phyloP scores from a whole-genome alignment of 2,329 filamentous ascomycete species.

The Tolypocladium tropicale region DNA sequence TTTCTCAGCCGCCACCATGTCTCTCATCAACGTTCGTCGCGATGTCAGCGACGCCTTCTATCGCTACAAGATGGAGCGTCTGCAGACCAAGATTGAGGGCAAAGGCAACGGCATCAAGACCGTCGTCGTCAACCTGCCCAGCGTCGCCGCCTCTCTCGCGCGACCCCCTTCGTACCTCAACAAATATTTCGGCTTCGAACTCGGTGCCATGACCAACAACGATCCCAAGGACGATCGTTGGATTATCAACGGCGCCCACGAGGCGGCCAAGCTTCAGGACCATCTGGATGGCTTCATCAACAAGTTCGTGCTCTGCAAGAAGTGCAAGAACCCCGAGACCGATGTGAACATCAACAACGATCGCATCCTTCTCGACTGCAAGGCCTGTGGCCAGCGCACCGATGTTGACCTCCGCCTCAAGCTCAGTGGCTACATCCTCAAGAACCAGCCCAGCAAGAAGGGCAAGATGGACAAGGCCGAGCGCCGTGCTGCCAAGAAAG shows the following conservation, averaged over 20 bases:
- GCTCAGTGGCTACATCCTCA: constrained; percentile 93
- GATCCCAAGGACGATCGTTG: constrained; percentile 96
- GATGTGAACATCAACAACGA: constrained; percentile 92
- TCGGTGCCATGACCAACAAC: constrained; percentile 96
- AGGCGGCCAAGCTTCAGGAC: constrained; percentile 90
- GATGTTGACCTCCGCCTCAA: constrained; percentile 90
- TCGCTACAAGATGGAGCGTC: constrained; percentile 99
- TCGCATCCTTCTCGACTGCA: constrained; percentile 90
- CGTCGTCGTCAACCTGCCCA: constrained; percentile 93
- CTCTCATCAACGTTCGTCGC: constrained; percentile 95
- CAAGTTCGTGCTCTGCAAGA: constrained; percentile 98
- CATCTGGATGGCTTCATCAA: constrained; percentile 97
- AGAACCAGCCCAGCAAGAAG: constrained; percentile 76
- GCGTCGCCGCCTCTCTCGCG: constrained; percentile 82
- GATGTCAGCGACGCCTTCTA: constrained; percentile 99
- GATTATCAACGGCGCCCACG: constrained; percentile 99
- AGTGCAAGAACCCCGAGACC: constrained; percentile 99
- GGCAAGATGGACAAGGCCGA: constrained; percentile 96
- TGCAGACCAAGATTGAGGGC: constrained; percentile 98
- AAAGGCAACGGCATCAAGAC: constrained; percentile 99
- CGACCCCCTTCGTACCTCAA: constrained; percentile 92
- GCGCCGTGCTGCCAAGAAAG: constrained; percentile 82
- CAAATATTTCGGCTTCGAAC: constrained; percentile 99
- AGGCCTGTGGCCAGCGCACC: constrained; percentile 90
- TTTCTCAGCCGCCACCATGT: constrained; percentile 58